Evolutionary conservation across 2,329 filamentous ascomycete species (phyloP).

Genomic region (Alternaria ventricosa): DNA sequence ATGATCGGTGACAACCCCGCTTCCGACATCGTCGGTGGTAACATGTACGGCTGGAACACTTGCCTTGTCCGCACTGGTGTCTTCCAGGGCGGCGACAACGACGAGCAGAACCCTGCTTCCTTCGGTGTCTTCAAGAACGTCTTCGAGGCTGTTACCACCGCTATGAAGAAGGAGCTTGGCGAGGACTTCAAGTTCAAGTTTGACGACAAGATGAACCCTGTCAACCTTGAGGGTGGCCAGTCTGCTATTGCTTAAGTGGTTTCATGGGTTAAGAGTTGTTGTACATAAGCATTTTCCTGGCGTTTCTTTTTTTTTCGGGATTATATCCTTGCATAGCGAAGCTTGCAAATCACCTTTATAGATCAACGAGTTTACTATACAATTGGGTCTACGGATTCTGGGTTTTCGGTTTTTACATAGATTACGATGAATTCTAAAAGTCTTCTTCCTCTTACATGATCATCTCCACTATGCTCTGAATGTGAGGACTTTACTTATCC

Average conservation of each 20-base stretch:
- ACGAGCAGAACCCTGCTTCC: conserved; percentile 76
- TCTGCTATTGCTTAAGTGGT: conserved; percentile 61
- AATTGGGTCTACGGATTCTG: conserved; percentile 1
- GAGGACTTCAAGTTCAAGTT: conserved; percentile 76
- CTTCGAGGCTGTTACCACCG: conserved; percentile 71
- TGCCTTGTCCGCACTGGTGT: conserved; percentile 79
- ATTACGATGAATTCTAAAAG: conserved; percentile 8
- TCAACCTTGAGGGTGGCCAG: conserved; percentile 60
- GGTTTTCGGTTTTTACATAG: neutral
- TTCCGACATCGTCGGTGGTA: conserved; percentile 76
- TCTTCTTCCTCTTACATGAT: conserved; percentile 76
- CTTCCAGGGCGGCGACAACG: conserved; percentile 78
- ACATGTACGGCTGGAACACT: conserved; percentile 84
- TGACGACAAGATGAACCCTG: conserved; percentile 73
- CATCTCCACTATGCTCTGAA: conserved; percentile 44
- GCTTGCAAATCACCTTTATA: conserved; percentile 2
- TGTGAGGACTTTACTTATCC: neutral
- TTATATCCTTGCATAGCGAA: conserved; percentile 15
- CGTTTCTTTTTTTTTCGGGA: neutral
- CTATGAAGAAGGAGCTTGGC: conserved; percentile 73
- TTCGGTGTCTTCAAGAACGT: conserved; percentile 79
- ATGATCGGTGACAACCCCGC: conserved; percentile 80
- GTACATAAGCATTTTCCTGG: conserved; percentile 8
- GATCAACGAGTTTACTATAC: conserved; percentile 6
- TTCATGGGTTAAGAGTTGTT: neutral